Evolutionary conservation across 106 monocot genomes (phyloP).

Genomic region (Triglochin maritima): DNA sequence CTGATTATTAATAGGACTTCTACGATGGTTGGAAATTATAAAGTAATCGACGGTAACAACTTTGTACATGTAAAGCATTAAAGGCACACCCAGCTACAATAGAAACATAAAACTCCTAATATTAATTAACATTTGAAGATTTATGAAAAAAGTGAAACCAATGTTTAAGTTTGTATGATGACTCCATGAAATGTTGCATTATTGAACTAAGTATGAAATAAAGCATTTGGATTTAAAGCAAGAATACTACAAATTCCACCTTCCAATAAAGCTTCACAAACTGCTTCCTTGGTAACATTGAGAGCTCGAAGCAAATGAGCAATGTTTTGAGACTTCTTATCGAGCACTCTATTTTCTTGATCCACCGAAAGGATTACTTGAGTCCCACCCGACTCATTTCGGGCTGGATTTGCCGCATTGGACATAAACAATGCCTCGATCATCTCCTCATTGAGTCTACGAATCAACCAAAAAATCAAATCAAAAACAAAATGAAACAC

Average conservation of each 20-base stretch:
- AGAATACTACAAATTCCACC: conserved; percentile 3
- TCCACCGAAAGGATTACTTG: not conserved
- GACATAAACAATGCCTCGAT: conserved; percentile 32
- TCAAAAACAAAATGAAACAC: not conserved
- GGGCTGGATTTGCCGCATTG: conserved; percentile 1
- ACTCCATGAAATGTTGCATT: no score
- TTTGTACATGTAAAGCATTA: no score
- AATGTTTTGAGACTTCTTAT: conserved; percentile 44
- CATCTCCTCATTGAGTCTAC: conserved; percentile 47
- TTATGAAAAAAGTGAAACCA: no score
- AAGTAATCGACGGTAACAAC: no score
- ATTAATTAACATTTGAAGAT: no score
- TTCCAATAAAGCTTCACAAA: conserved; percentile 36
- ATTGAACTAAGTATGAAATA: no score
- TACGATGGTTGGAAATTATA: no score
- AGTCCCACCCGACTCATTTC: not conserved
- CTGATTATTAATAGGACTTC: no score
- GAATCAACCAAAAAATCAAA: not conserved
- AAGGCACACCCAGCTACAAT: no score
- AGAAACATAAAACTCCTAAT: no score
- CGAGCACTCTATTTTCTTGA: conserved; percentile 18
- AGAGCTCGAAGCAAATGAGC: conserved; percentile 29
- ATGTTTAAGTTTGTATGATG: no score
- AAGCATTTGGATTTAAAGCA: no score
- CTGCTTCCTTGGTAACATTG: conserved; percentile 35